Evolutionary conservation across 768 basidiomycete species (phyloP).

Genomic region (Russula dissimulans): DNA sequence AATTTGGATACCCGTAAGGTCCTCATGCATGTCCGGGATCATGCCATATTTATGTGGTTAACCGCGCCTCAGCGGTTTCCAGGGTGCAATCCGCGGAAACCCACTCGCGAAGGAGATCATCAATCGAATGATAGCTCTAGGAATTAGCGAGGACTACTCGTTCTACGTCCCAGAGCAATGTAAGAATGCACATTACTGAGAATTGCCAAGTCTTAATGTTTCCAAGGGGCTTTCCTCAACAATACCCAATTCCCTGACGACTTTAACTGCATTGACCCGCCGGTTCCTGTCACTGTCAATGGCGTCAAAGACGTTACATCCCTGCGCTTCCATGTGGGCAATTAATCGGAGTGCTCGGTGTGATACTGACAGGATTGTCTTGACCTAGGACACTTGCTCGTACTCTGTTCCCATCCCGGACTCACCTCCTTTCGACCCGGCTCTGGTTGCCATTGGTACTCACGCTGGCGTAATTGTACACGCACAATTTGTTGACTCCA

Average conservation of each 20-base stretch:
- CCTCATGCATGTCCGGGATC: neutral
- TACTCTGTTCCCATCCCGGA: slow-evolving; percentile 1
- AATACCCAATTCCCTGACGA: slow-evolving; percentile 23
- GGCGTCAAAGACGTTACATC: slow-evolving; percentile 25
- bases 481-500: neutral
- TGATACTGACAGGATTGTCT: neutral
- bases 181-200: slow-evolving; percentile 24
- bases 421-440: slow-evolving; percentile 14
- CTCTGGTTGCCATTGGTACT: slow-evolving; percentile 17
- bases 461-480: neutral
- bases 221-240: slow-evolving; percentile 29
- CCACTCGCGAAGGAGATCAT: slow-evolving; percentile 52
- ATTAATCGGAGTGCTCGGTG: neutral
- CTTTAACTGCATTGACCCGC: slow-evolving; percentile 28
- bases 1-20: slow-evolving; percentile 46
- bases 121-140: slow-evolving; percentile 40
- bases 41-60: neutral
- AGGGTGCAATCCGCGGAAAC: slow-evolving; percentile 44
- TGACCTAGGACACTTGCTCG: slow-evolving; percentile 28
- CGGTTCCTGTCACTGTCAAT: slow-evolving; percentile 24
- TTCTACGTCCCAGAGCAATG: slow-evolving; percentile 51
- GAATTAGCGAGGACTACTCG: slow-evolving; percentile 28
- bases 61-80: slow-evolving; percentile 40
- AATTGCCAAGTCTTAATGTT: neutral
- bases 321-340: slow-evolving; percentile 28